Base-by-base conservation (phyloP, 2,329 filamentous ascomycete species). In the Diplocarpon mali region DNA sequence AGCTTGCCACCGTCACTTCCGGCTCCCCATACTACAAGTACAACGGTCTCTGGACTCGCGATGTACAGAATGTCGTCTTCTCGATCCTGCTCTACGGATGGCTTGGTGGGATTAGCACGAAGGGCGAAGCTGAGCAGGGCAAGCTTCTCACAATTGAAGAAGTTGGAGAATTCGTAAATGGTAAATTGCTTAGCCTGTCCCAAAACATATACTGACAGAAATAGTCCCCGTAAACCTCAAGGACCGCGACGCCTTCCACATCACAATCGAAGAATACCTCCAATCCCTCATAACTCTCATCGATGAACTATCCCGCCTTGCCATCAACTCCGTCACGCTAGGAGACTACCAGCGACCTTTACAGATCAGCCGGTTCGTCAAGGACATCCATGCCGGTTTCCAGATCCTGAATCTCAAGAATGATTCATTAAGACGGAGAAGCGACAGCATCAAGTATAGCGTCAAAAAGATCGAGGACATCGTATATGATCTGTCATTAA, bases 381-480 rank as follows among this genome's bases (percentile, higher is more conserved):
- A 95, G 69, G 89, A 96, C 61, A 68, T 98, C 31, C 90, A 95
- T 58, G 86, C 89, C 2, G 92, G 90, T 13, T 98, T 98, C 68
- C 92, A 96, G 73, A 78, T 96, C 54, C 76, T 98, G 54, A 98
- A 98, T 63, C 72, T 98, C 56, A 96, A 96, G 73, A 98, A 98
- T 59, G 92, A 98, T 63, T 80, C 80, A 16, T 67, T 98, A 59
- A 76, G 92, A 48, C 86, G 88, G 68, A 76, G 87, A 50, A 87
- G 86, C 45, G 92, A 98, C 67, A 84, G 83, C 5, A 84, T 98
- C 65, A 98, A 98, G 72, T 98, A 98, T 62, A 83, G 84, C 58
- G 87, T 98, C 59, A 98, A 96, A 73, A 90, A 94, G 64, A 87
- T 95, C 11, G 92, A 98, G 70, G 92, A 96, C 61, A 88, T 98